phyloP scores from a whole-genome alignment of 768 basidiomycete genomes.

The Kwoniella mangroviensis region DNA sequence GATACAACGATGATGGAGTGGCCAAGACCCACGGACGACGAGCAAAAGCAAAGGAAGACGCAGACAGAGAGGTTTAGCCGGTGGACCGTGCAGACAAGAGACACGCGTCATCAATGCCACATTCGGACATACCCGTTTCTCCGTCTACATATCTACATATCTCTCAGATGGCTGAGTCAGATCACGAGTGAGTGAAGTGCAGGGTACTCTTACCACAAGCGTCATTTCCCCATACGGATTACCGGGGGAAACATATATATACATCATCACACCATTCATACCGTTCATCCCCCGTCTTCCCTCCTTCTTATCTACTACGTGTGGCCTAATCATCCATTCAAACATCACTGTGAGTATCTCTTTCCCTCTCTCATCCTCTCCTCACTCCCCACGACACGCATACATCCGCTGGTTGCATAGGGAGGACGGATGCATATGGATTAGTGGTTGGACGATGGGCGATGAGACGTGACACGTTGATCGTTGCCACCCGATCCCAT shows the following conservation, averaged over 20 bases:
- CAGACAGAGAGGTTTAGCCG: neutral
- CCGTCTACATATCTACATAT: neutral
- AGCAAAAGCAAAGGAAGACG: neutral
- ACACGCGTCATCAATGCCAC: conserved; percentile 11
- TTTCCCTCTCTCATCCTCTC: neutral
- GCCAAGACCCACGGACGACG: neutral
- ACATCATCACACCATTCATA: neutral
- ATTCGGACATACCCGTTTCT: conserved; percentile 4
- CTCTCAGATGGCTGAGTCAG: conserved; percentile 11
- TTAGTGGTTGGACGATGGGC: neutral
- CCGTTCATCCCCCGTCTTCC: conserved; percentile 2
- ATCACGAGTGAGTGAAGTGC: neutral
- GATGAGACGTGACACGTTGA: conserved; percentile 12
- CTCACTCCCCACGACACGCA: neutral
- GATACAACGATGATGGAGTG: neutral
- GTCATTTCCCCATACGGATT: conserved; percentile 6
- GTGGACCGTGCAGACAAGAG: neutral
- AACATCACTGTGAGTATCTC: neutral
- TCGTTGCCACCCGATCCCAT: conserved; percentile 10
- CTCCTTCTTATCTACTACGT: conserved; percentile 11
- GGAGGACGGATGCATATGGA: conserved; percentile 1
- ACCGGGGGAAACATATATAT: conserved; percentile 2
- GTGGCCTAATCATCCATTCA: neutral
- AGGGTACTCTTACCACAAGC: neutral
- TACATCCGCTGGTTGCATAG: neutral